These are phyloP conservation scores for Fusarium paranaense DNA, from an alignment of 2,329 filamentous ascomycete genomes.

Conservation along the genomic window DNA sequence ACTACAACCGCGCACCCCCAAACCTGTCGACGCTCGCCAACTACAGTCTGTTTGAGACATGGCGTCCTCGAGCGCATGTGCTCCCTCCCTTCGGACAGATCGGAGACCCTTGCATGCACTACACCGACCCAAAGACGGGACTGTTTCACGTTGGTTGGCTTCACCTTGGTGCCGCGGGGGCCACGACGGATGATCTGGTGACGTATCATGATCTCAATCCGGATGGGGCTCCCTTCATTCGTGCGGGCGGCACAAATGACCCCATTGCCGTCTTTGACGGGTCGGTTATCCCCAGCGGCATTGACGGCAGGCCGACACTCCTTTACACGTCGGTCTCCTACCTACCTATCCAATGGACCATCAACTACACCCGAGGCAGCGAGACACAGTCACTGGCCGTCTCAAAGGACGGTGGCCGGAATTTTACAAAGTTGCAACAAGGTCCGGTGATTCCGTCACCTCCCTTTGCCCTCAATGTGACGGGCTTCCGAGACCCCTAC, in stretches of 20 bases:
- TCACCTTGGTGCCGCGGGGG: slow-evolving; percentile 50
- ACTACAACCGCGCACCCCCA: slow-evolving; percentile 53
- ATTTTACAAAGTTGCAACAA: slow-evolving; percentile 39
- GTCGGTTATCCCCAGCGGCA: slow-evolving; percentile 55
- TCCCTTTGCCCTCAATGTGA: slow-evolving; percentile 40
- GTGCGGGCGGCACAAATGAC: slow-evolving; percentile 47
- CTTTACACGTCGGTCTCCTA: slow-evolving; percentile 58
- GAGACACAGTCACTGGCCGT: slow-evolving; percentile 59
- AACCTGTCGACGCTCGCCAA: slow-evolving; percentile 54
- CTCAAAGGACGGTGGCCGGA: slow-evolving; percentile 50
- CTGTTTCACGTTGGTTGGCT: slow-evolving; percentile 59
- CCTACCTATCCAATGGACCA: slow-evolving; percentile 59
- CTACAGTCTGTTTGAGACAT: slow-evolving; percentile 48
- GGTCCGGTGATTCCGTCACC: slow-evolving; percentile 33
- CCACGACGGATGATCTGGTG: slow-evolving; percentile 56
- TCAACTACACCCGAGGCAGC: slow-evolving; percentile 57
- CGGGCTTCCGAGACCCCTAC: slow-evolving; percentile 39
- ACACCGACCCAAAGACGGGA: slow-evolving; percentile 56
- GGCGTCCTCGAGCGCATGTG: slow-evolving; percentile 53
- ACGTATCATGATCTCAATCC: slow-evolving; percentile 52
- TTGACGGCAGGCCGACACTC: slow-evolving; percentile 57
- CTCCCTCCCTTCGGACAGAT: slow-evolving; percentile 54
- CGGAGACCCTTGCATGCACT: slow-evolving; percentile 59
- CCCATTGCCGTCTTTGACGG: slow-evolving; percentile 56
- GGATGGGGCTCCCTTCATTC: slow-evolving; percentile 56